Conservation (phyloP, 164 flowering plant genomes). For the Annona cherimola region DNA sequence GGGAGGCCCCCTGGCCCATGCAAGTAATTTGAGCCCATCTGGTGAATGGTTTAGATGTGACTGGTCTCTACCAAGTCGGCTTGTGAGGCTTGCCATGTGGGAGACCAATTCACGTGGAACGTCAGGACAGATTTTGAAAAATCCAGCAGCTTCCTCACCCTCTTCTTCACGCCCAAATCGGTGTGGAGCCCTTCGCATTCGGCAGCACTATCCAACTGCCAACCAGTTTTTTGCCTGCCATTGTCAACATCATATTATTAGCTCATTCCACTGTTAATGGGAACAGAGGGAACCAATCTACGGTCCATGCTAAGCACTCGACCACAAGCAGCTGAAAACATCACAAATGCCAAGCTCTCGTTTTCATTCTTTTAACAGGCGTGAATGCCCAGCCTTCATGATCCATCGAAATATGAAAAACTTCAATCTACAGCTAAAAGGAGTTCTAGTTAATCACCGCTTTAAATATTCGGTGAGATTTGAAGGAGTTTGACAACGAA, state of each 20-base stretch:
- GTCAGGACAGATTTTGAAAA: neutral
- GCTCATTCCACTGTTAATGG: neutral
- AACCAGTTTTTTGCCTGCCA: neutral
- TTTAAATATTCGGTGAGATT: no score
- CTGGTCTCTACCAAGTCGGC: neutral
- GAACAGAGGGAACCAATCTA: neutral
- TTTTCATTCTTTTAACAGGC: neutral
- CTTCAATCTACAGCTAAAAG: neutral
- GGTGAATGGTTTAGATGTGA: neutral
- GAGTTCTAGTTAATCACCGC: no score
- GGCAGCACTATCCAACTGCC: neutral
- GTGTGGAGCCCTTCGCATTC: neutral
- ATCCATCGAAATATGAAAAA: neutral
- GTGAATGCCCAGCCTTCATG: neutral
- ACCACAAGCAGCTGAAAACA: neutral
- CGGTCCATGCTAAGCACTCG: neutral
- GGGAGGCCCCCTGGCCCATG: neutral
- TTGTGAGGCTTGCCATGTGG: no score
- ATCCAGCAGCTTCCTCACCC: neutral
- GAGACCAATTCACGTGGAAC: no score
- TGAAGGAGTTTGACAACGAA: no score
- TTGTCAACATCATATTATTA: conserved; percentile 1
- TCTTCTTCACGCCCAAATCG: neutral
- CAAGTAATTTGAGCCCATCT: neutral
- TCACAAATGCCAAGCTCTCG: neutral